Base-by-base conservation (phyloP, 176 grass and related monocot genomes). In the Musa schizocarpa region DNA sequence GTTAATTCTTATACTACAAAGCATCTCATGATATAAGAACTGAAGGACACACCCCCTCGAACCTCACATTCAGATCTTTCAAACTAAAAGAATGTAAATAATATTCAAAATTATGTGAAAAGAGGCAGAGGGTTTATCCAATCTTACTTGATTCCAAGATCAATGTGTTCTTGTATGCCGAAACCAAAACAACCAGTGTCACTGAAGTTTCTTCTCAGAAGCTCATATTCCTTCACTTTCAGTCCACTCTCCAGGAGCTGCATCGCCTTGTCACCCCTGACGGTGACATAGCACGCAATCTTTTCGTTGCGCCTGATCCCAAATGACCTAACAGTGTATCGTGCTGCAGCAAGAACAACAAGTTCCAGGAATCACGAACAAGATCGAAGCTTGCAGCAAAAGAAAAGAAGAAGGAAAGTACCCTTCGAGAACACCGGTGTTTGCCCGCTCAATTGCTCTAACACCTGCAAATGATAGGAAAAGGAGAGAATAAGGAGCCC, bases 71-170 rank as follows among this genome's bases (percentile, higher is more conserved):
- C 34, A 43, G 3, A 43, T 43, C 34, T 43, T 43, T 43, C 34
- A 43, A 43, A 43, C 34, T 43, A 43, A 43, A 43, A 43, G 34
- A 43, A 43, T 34, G 3, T 5, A 6, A 43, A 43, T 43, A 43
- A 6, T 43, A 43, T 43, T 43, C 34, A 43, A 43, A 43, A 43
- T 43, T 43, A 43, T 6, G 34, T 43, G 34, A 43, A 22, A 1
- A 58, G 11, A 22, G 51, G 6, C 49, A 26, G 24, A 3, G 9
- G 17, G 11, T 63, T 14, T 2, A 21, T 0, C 56, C 61, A 3
- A 56, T 61, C 91, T 90, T 90, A 95, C 91, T 95, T 95, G 75
- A 95, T 95, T 21, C 91, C 91, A 52, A 95, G 88, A 82, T 95
- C 91, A 80, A 95, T 95, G 62, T 95, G 91, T 75, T 95, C 91